Percentiles rank a stretch among this genome's conserved stretches.
Evolutionary conservation across 2,329 filamentous ascomycete genomes (phyloP).

Genomic region (Scleromitrula shiraiana): DNA sequence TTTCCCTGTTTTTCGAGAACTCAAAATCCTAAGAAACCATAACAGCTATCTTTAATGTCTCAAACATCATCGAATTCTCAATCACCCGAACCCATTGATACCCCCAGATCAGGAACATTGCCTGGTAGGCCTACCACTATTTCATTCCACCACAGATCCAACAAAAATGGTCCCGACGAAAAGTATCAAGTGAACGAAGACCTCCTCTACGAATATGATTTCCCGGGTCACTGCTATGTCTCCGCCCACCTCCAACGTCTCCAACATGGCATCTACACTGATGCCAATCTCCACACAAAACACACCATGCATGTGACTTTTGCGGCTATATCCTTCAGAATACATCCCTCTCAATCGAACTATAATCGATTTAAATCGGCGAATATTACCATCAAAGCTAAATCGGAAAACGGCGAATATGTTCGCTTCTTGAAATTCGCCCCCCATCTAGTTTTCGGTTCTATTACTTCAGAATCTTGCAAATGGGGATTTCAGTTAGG

Average conservation of each 20-base stretch:
- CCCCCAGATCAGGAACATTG: neutral
- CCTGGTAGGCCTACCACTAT: too few relatives aligned
- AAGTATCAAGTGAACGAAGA: constrained; percentile 29
- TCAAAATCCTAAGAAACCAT: neutral
- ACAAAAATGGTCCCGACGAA: constrained; percentile 18
- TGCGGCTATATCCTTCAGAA: constrained; percentile 41
- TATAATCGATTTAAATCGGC: constrained; percentile 2
- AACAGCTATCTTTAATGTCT: neutral
- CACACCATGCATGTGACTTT: constrained; percentile 39
- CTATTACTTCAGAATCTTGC: constrained; percentile 15
- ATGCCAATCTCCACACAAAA: constrained; percentile 34
- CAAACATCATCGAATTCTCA: neutral
- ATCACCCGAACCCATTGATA: neutral
- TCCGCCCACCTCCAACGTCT: constrained; percentile 42
- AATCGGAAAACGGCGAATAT: constrained; percentile 24
- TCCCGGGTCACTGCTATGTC: constrained; percentile 40
- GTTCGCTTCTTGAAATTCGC: constrained; percentile 42
- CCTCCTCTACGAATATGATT: constrained; percentile 40
- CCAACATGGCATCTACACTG: constrained; percentile 41
- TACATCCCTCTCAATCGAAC: constrained; percentile 32
- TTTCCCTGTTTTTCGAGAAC: neutral
- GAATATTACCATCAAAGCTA: neutral
- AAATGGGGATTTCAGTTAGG: constrained; percentile 23
- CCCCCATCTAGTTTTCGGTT: constrained; percentile 38
- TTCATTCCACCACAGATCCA: neutral